phyloP scores from a whole-genome alignment of 139 green algal genomes.

The Micractinium sp. region DNA sequence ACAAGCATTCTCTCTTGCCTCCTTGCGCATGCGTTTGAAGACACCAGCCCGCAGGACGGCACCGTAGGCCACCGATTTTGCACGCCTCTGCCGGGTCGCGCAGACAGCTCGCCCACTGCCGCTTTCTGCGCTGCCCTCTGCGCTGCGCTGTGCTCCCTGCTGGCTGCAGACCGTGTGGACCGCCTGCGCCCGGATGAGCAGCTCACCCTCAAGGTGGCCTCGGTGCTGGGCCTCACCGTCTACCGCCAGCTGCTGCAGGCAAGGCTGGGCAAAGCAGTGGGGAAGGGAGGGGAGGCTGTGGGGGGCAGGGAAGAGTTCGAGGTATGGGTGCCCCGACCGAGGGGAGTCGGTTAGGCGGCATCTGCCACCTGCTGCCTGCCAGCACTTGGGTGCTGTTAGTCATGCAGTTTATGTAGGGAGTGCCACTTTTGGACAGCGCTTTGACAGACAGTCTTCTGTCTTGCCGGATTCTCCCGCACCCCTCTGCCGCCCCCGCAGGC shows the following conservation, averaged over 20 bases:
- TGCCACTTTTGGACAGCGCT: background rate
- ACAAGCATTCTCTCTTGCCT: no score
- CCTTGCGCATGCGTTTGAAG: no score
- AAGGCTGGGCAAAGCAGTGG: background rate
- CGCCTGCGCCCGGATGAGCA: slow-evolving; percentile 66
- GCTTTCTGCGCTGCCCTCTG: background rate
- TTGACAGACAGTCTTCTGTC: background rate
- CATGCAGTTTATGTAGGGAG: no score
- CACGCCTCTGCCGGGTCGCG: no score
- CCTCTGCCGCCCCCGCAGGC: slow-evolving; percentile 32
- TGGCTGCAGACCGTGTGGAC: slow-evolving; percentile 65
- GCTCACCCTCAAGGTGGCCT: slow-evolving; percentile 76
- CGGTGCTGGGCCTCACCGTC: slow-evolving; percentile 73
- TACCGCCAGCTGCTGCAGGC: slow-evolving; percentile 71
- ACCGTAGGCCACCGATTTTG: no score
- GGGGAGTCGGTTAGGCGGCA: no score
- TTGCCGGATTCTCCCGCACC: no score
- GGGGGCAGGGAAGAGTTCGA: slow-evolving; percentile 4
- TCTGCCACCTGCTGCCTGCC: no score
- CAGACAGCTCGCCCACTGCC: background rate
- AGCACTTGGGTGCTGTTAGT: background rate
- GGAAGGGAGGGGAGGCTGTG: background rate
- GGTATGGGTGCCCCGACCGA: background rate
- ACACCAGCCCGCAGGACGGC: no score
- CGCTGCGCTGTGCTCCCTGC: background rate